Evolutionary conservation across 139 green algal species (phyloP), one percentile per base, ranked within the genome.

Genomic region (Tetraselmis chui): DNA sequence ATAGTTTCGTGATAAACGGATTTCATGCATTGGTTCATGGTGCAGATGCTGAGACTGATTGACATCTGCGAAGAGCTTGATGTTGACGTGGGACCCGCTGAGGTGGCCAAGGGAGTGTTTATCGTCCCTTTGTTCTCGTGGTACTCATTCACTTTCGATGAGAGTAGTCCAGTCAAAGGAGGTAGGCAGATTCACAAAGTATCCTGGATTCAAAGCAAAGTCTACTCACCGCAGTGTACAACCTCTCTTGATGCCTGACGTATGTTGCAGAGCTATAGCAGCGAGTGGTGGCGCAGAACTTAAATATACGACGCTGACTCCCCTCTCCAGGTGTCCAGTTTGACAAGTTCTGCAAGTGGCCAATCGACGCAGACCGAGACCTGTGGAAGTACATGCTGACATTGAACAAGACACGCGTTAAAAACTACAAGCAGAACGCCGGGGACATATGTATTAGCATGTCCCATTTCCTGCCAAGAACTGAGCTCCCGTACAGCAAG

Each of bases 341-440:
- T 29, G 81, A 90, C 83, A 83, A 78, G 31, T 84, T 90, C 28
- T 90, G 86, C 80, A 31, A 83, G 76, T 90, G 84, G 84, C 84
- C 84, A 18, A 23, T 81, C 28, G 76, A 81, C 77, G 24, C 26
- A 31, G 77, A 81, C 77, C 28, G 18, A 18, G 45, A 79, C 2
- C 28, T 79, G 2, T 67, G 45, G 59, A 67, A 84, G 80, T 84
- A 84, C 67, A 80, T 84, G 58, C 26, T 84, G 45, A 32, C n/a
- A 11, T 23, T 84, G 5, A 84, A 84, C 27, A 26, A 80, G 76
- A 80, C 24, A 28, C 76, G 76, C 76, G 28, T 24, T 28, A 28
- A 59, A 2, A 59, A 83, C 31, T 2, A 28, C 67, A 32, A 84
- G 32, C 75, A 5, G 18, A 67, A 67, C 45, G 45, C 1, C 32